A percentile compares a stretch with the other conserved stretches of the same genome.
These are phyloP conservation scores for Boletus rubroflammeus DNA, from an alignment of 768 basidiomycete species.

Conservation along the genomic window DNA sequence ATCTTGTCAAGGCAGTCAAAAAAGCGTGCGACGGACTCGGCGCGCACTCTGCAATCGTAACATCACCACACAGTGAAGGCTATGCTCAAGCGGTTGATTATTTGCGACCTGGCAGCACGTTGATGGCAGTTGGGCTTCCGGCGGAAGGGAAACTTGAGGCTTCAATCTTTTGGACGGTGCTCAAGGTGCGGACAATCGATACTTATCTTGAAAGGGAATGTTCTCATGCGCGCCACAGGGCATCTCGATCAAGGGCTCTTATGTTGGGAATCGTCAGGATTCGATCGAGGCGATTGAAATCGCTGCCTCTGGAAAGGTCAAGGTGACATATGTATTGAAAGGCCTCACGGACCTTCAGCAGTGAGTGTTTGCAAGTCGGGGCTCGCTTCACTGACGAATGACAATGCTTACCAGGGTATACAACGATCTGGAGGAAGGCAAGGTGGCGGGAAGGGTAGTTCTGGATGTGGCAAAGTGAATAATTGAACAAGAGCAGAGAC, in stretches of 20 bases:
- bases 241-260: slow-evolving; percentile 33
- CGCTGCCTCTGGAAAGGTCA: slow-evolving; percentile 67
- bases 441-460: slow-evolving; percentile 41
- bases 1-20: slow-evolving; percentile 64
- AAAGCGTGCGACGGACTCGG: slow-evolving; percentile 63
- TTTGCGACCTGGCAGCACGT: slow-evolving; percentile 63
- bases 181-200: slow-evolving; percentile 39
- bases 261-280: slow-evolving; percentile 76
- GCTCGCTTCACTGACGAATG: not conserved
- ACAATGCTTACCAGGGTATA: slow-evolving; percentile 31
- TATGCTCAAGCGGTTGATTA: slow-evolving; percentile 67
- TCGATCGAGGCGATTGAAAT: slow-evolving; percentile 77
- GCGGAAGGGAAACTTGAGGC: slow-evolving; percentile 52
- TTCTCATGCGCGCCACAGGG: slow-evolving; percentile 18
- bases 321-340: slow-evolving; percentile 48
- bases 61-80: slow-evolving; percentile 44
- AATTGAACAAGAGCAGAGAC: no score
- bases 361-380: slow-evolving; percentile 35
- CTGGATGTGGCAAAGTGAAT: slow-evolving; percentile 30
- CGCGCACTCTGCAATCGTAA: slow-evolving; percentile 66
- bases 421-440: slow-evolving; percentile 38
- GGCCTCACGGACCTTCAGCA: slow-evolving; percentile 49
- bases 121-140: slow-evolving; percentile 81
- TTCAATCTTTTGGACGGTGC: slow-evolving; percentile 69
- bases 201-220: no score